Base-by-base conservation (phyloP, 2,329 filamentous ascomycete genomes). In the Mycosphaerella sp. region DNA sequence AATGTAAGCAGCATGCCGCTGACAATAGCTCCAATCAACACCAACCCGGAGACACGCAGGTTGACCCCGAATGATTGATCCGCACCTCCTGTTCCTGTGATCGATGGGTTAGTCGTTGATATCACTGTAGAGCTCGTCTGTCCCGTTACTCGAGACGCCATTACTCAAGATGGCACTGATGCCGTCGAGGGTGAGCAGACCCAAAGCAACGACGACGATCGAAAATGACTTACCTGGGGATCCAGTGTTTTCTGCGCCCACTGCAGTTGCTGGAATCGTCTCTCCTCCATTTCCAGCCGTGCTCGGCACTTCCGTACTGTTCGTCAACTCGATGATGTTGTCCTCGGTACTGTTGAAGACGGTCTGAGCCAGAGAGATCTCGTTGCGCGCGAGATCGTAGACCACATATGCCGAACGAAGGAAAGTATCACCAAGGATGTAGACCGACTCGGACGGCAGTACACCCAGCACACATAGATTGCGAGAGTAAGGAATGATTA, bases 371-470 rank as follows among this genome's bases (percentile, higher is more conserved):
- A 83, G 65, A 1, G 76, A 79, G 57, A 83, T 81, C 61, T 80
- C 71, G 62, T 83, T 80, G 65, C 79, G 80, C 25, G 64, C 66
- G 14, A 83, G 69, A 56, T 83, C 79, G 64, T 82, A 83, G 4
- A 83, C 80, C 45, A 82, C 78, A 60, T 83, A 83, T 4, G 79
- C 79, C 50, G 74, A 79, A 50, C 79, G 76, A n/a, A 84, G 67
- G 68, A 83, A 83, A 1, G 80, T 82, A 63, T 83, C 80, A 27
- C 80, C 80, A 1, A 84, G 71, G 13, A 82, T 74, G 6, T 72
- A 63, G 3, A 71, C 64, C 73, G 63, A 37, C 1, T 40, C 51
- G 2, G 41, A 73, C 73, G 6, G 73, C 70, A 56, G 35, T n/a
- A 56, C 37, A 5, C 53, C 53, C 4, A 56, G 40, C 6, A 50